Percentiles rank a stretch among this genome's conserved stretches.
phyloP scores from a whole-genome alignment of 2,329 filamentous ascomycete genomes.

The Dothideomycetidae sp. region DNA sequence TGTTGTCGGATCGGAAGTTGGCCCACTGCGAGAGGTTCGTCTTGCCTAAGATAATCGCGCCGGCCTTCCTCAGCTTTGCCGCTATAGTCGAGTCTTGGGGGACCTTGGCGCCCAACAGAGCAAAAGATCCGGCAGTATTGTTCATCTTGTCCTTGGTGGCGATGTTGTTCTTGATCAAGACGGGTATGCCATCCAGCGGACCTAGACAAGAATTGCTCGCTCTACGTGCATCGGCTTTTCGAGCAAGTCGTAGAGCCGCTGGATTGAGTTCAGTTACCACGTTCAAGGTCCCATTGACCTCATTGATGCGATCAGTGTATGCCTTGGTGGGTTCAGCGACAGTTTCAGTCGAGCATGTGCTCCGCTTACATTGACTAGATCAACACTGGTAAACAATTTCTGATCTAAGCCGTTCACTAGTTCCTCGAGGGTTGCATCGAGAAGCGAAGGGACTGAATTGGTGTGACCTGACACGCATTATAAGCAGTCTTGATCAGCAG shows the following conservation, averaged over 20 bases:
- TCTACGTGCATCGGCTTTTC: conserved; percentile 24
- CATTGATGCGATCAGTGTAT: conserved; percentile 36
- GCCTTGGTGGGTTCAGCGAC: no score
- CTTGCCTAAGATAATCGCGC: conserved; percentile 53
- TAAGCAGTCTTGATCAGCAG: conserved; percentile 1
- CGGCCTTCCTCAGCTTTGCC: conserved; percentile 44
- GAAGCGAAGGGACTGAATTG: no score
- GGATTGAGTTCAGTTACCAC: conserved; percentile 43
- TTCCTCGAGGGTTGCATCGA: conserved; percentile 39
- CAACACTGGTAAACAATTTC: conserved; percentile 41
- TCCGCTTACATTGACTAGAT: conserved; percentile 32
- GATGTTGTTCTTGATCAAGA: conserved; percentile 40
- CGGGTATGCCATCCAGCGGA: conserved; percentile 16
- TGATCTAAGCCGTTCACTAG: conserved; percentile 35
- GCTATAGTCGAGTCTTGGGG: conserved; percentile 45
- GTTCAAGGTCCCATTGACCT: conserved; percentile 40
- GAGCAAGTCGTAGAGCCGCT: conserved; percentile 27
- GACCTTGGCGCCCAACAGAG: conserved; percentile 44
- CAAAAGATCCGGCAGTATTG: conserved; percentile 50
- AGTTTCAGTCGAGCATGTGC: no score
- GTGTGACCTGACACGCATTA: no score
- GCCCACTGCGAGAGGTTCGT: conserved; percentile 52
- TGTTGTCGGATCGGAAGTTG: conserved; percentile 44
- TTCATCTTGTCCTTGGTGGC: conserved; percentile 49
- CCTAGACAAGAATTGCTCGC: conserved; percentile 33